A percentile compares a stretch with the other conserved stretches of the same genome.
These are phyloP conservation scores for Hypoxylon sp. DNA, from an alignment of 2,329 filamentous ascomycete species.

Conservation along the genomic window DNA sequence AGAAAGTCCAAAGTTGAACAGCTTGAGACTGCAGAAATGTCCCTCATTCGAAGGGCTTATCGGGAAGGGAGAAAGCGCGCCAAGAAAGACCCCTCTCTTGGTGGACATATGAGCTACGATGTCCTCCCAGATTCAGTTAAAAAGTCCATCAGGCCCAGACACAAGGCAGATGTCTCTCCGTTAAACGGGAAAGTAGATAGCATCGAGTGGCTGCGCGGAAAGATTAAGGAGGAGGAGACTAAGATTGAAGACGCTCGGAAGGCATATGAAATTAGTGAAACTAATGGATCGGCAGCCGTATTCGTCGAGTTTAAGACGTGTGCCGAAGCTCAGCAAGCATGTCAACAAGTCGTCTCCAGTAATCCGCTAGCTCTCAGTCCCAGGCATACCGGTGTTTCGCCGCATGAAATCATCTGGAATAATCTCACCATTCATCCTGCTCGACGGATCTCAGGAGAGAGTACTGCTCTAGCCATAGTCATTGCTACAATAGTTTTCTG, in stretches of 20 bases:
- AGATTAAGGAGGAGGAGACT: slow-evolving; percentile 64
- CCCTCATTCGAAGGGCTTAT: slow-evolving; percentile 82
- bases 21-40: slow-evolving; percentile 86
- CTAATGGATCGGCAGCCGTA: slow-evolving; percentile 72
- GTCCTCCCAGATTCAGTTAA: slow-evolving; percentile 48
- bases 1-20: slow-evolving; percentile 82
- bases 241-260: slow-evolving; percentile 60
- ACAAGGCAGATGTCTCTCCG: slow-evolving; percentile 74
- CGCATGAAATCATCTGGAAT: slow-evolving; percentile 87
- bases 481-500: slow-evolving; percentile 87
- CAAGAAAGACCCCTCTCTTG: slow-evolving; percentile 35
- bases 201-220: slow-evolving; percentile 83
- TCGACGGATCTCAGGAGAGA: slow-evolving; percentile 54
- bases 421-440: slow-evolving; percentile 71
- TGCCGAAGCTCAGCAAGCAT: slow-evolving; percentile 86
- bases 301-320: slow-evolving; percentile 93
- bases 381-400: slow-evolving; percentile 72
- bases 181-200: slow-evolving; percentile 87
- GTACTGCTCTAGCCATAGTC: slow-evolving; percentile 77
- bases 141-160: slow-evolving; percentile 56
- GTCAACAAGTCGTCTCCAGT: slow-evolving; percentile 65
- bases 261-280: slow-evolving; percentile 40
- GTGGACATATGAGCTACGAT: slow-evolving; percentile 34
- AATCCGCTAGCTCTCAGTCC: slow-evolving; percentile 48
- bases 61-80: slow-evolving; percentile 68